Evolutionary conservation across 805 yeast species (phyloP).

Genomic region (Cyberlindnera bimundalis): DNA sequence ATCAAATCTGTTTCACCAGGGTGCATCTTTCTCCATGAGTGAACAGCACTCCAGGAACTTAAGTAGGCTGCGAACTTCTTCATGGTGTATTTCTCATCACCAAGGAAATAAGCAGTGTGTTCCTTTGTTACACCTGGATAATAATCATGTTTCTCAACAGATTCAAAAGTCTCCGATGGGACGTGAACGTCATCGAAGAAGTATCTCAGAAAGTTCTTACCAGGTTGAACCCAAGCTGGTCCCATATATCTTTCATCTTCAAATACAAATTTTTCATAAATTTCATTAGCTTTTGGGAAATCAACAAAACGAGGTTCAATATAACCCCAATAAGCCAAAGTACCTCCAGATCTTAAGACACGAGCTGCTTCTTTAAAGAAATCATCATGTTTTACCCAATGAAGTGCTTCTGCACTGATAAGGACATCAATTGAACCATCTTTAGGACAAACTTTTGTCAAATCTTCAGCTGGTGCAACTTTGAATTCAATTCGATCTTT

Average conservation of each 20-base stretch:
- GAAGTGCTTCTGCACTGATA: conserved; percentile 71
- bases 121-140: conserved; percentile 25
- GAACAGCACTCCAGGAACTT: conserved; percentile 65
- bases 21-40: conserved; percentile 49
- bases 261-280: conserved; percentile 51
- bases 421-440: conserved; percentile 48
- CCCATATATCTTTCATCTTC: conserved; percentile 47
- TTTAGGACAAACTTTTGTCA: conserved; percentile 19
- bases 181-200: conserved; percentile 41
- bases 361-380: conserved; percentile 49
- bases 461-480: conserved; percentile 28
- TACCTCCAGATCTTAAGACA: conserved; percentile 54
- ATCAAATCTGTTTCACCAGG: conserved; percentile 44
- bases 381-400: conserved; percentile 60
- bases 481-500: conserved; percentile 23
- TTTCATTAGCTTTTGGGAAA: conserved; percentile 51
- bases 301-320: conserved; percentile 60
- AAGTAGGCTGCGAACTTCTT: conserved; percentile 47
- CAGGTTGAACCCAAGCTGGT: conserved; percentile 66
- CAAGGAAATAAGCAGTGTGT: conserved; percentile 31
- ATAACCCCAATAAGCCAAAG: conserved; percentile 71
- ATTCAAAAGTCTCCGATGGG: conserved; percentile 42
- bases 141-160: conserved; percentile 36
- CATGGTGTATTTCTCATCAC: conserved; percentile 43
- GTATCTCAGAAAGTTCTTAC: conserved; percentile 47